These are phyloP conservation scores for Dactylorhiza incarnata DNA, from an alignment of 106 monocot genomes.

Conservation along the genomic window DNA sequence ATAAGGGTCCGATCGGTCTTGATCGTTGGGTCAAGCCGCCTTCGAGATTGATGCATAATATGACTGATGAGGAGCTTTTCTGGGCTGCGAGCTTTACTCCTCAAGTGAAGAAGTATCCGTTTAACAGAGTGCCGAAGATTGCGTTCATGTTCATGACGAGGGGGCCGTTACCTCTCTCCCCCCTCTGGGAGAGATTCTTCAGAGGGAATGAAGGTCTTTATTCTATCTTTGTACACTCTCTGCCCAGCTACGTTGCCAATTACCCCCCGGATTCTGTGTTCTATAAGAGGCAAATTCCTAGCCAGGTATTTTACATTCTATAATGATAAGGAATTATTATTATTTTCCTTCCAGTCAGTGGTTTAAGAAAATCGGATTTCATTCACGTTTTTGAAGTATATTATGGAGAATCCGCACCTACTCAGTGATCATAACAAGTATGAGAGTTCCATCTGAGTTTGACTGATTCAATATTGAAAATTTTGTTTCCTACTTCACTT, in stretches of 20 bases:
- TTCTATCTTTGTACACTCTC: conserved; percentile 46
- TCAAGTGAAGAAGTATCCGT: conserved; percentile 42
- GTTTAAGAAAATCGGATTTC: neutral
- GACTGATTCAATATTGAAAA: no score
- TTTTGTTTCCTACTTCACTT: no score
- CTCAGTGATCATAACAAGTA: no score
- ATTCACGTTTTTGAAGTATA: neutral
- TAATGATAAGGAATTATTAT: neutral
- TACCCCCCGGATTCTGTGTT: conserved; percentile 31
- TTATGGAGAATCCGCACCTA: neutral
- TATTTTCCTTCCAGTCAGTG: neutral
- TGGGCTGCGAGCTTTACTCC: conserved; percentile 50
- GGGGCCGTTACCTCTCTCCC: conserved; percentile 44
- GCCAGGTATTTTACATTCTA: conserved; percentile 23
- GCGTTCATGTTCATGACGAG: conserved; percentile 54
- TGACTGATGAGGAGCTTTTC: conserved; percentile 45
- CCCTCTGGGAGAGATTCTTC: conserved; percentile 53
- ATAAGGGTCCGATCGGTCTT: neutral
- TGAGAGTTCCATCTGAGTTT: no score
- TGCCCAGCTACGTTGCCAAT: conserved; percentile 32
- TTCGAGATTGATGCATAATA: conserved; percentile 27
- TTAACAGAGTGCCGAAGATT: conserved; percentile 43
- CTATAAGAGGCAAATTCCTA: conserved; percentile 45
- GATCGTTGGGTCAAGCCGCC: conserved; percentile 32
- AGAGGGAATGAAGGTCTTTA: conserved; percentile 37